A percentile compares a stretch with the other conserved stretches of the same genome.
phyloP scores from a whole-genome alignment of 805 yeast species.

The Metschnikowia baotianmanensis region DNA sequence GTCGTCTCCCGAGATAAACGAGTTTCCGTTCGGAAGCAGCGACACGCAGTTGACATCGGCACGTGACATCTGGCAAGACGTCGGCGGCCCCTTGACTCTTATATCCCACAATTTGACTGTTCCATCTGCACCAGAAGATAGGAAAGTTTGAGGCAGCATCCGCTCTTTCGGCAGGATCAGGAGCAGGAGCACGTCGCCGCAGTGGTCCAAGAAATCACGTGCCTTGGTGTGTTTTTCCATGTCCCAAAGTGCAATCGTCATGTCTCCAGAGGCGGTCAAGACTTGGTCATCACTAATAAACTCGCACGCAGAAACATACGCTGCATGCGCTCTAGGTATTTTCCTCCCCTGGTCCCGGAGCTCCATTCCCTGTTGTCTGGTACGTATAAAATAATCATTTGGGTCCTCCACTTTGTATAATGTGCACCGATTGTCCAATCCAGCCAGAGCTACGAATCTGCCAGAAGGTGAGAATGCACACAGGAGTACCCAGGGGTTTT shows the following conservation, averaged over 20 bases:
- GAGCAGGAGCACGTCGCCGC: constrained; percentile 67
- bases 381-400: neutral
- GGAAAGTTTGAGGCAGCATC: constrained; percentile 33
- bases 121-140: constrained; percentile 70
- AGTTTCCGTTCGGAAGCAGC: constrained; percentile 67
- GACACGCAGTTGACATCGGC: constrained; percentile 61
- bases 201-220: constrained; percentile 60
- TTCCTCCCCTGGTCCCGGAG: constrained; percentile 11
- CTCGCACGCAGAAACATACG: constrained; percentile 73
- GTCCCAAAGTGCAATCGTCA: constrained; percentile 81
- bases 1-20: constrained; percentile 75
- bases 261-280: constrained; percentile 78
- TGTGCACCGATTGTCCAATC: constrained; percentile 76
- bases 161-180: constrained; percentile 13
- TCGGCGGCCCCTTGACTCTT: constrained; percentile 42
- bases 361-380: constrained; percentile 11
- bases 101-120: constrained; percentile 64
- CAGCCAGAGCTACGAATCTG: constrained; percentile 71
- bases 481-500: constrained; percentile 74
- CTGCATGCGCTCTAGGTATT: constrained; percentile 62
- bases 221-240: constrained; percentile 53
- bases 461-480: constrained; percentile 73
- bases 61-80: constrained; percentile 52
- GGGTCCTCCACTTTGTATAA: constrained; percentile 45
- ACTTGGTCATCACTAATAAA: constrained; percentile 58